Conservation (phyloP, 1,284 basidiomycete species). For the Neolentinus lepideus region DNA sequence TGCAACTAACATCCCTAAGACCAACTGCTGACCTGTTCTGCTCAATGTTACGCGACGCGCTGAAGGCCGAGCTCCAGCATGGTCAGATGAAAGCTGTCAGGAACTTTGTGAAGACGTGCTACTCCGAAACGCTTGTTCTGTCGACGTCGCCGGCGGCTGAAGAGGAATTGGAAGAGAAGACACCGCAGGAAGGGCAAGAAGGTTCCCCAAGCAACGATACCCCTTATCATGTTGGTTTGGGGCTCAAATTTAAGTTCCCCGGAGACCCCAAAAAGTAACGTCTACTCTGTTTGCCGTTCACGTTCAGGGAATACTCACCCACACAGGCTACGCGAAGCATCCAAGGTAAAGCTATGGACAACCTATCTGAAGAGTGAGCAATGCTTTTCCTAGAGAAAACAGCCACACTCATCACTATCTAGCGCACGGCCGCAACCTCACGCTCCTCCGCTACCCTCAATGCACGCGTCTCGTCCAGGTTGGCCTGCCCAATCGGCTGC, state of each 20-base stretch:
- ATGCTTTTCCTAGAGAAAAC: not conserved
- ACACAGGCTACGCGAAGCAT: conserved; percentile 83
- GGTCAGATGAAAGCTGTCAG: conserved; percentile 94
- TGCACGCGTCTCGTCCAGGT: conserved; percentile 96
- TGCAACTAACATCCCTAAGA: conserved; percentile 93
- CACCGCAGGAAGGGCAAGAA: not conserved
- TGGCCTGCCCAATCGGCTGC: conserved; percentile 89
- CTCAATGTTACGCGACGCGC: conserved; percentile 78
- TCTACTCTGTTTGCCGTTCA: not conserved
- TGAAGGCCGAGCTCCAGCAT: conserved; percentile 83
- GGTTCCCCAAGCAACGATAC: conserved; percentile 41
- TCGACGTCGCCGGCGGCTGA: conserved; percentile 45
- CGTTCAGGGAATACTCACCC: not conserved
- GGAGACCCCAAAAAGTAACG: conserved; percentile 88
- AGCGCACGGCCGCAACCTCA: conserved; percentile 86
- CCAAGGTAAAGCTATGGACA: conserved; percentile 96
- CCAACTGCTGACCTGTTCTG: conserved; percentile 96
- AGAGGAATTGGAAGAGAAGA: conserved; percentile 52
- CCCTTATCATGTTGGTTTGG: conserved; percentile 79
- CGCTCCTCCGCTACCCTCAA: conserved; percentile 93
- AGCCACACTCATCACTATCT: not conserved
- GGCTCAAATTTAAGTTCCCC: conserved; percentile 86
- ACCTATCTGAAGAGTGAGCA: conserved; percentile 77
- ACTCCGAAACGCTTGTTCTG: conserved; percentile 86
- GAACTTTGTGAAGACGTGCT: conserved; percentile 86